Base-by-base conservation (phyloP, 2,329 filamentous ascomycete genomes). In the Exutisphaerella laricina region DNA sequence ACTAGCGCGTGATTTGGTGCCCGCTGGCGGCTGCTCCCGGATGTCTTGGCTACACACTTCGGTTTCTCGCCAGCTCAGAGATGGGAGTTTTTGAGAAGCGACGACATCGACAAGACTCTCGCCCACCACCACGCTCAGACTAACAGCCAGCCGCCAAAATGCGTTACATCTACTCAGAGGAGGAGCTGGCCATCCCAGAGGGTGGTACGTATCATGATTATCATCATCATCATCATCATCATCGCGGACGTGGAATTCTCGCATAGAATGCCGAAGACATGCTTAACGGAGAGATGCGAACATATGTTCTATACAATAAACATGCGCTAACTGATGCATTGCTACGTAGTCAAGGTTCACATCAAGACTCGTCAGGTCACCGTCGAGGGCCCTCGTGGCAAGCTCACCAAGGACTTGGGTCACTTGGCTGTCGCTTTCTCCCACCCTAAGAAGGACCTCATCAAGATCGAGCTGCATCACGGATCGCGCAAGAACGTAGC, bases 131-230 rank as follows among this genome's bases (percentile, higher is more conserved):
- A n/a, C n/a, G n/a, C n/a, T n/a, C n/a, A n/a, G 37, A 45, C 39
- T 39, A 41, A 35, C 32, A 33, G 18, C 20, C 30, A 29, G 23
- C 39, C 50, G 55, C 76, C 85, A 96, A 86, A 77, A 97, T 97
- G 92, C 94, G 86, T 80, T 97, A 96, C 87, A 95, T 98, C 78
- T 88, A 96, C 82, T 94, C 88, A 69, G 80, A 90, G 78, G 90
- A 98, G 83, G 79, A 80, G 75, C 80, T 98, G 77, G 80, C 83
- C 67, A 88, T 98, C 75, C 92, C 94, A 68, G 88, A 96, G 73
- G 87, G 89, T 79, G 88, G 88, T 95, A 83, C 76, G 87, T 85
- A 59, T 47, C 46, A 51, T 48, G n/a, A n/a, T n/a, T n/a, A n/a
- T n/a, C n/a, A n/a, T n/a, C n/a, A n/a, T n/a, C n/a, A n/a, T n/a